phyloP scores from a whole-genome alignment of 176 grass and related monocot genomes.

The Avena sativa region DNA sequence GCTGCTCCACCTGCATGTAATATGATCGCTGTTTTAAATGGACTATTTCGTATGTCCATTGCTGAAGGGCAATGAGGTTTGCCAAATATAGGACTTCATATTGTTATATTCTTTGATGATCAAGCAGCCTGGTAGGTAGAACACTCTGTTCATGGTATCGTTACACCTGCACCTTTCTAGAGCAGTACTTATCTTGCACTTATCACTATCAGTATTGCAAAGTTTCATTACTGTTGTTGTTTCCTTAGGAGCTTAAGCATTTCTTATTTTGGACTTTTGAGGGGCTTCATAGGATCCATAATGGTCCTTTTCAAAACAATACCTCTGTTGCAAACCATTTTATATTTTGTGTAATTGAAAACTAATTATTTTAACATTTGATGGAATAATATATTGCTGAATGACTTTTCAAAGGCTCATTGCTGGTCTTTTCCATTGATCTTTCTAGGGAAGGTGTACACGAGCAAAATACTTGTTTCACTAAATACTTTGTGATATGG shows the following conservation, averaged over 20 bases:
- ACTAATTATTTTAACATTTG: background rate
- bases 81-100: background rate
- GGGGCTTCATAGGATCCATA: background rate
- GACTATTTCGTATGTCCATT: background rate
- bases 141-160: background rate
- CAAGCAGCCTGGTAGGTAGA: background rate
- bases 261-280: background rate
- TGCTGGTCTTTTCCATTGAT: slow-evolving; percentile 17
- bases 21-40: background rate
- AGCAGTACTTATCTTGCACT: slow-evolving; percentile 2
- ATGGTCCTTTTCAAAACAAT: background rate
- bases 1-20: background rate
- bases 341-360: slow-evolving; percentile 19
- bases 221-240: slow-evolving; percentile 23
- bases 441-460: background rate
- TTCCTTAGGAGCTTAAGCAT: slow-evolving; percentile 5
- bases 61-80: background rate
- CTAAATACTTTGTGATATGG: background rate
- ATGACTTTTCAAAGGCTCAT: slow-evolving; percentile 16
- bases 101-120: background rate
- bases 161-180: slow-evolving; percentile 20
- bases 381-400: slow-evolving; percentile 28
- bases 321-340: background rate
- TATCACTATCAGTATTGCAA: background rate
- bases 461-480: slow-evolving; percentile 17